Base-by-base conservation (phyloP, 371 early-diverging fungal species). In the Smittium mucronatum region DNA sequence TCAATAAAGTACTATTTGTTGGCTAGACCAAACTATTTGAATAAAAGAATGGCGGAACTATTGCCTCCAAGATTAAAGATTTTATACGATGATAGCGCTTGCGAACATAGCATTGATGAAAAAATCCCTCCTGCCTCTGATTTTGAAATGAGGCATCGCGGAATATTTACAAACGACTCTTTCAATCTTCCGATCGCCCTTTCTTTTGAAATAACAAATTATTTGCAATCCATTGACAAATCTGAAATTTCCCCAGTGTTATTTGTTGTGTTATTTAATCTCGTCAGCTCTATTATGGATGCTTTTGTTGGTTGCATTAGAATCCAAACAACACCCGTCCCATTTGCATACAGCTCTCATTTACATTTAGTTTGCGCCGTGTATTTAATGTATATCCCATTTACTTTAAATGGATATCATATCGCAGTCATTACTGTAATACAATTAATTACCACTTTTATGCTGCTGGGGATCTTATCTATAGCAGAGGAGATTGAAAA, bases 291-390 rank as follows among this genome's bases (percentile, higher is more conserved):
- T 47, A 47, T 47, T 47, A 11, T 47, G 11, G 21, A 47, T 21
- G 65, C 75, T 60, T 67, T 87, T 28, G 76, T 78, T 28, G 78
- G 80, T 1, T 88, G 89, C 70, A 91, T 92, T 77, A 82, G 93
- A 34, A 89, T 93, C 70, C 73, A 88, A 33, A 81, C 82, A 34
- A 87, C 89, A 16, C 93, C 93, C 8, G 88, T 92, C 71, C 93
- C 93, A 2, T 70, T 87, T 63, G 92, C 92, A 15, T 93, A 93
- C 72, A 79, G 83, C 29, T 86, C 90, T 69, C 93, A 92, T 77
- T 79, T 92, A 66, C 80, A 84, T 35, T 90, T 90, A 64, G 83
- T 81, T 36, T 78, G 90, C 29, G 82, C 86, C 76, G 68, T 89
- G 34, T 92, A 89, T 70, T 72, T 89, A 59, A 68, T 90, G 8